Conservation (phyloP, 192 early-diverging fungal genomes). For the Lobosporangium transversale region DNA sequence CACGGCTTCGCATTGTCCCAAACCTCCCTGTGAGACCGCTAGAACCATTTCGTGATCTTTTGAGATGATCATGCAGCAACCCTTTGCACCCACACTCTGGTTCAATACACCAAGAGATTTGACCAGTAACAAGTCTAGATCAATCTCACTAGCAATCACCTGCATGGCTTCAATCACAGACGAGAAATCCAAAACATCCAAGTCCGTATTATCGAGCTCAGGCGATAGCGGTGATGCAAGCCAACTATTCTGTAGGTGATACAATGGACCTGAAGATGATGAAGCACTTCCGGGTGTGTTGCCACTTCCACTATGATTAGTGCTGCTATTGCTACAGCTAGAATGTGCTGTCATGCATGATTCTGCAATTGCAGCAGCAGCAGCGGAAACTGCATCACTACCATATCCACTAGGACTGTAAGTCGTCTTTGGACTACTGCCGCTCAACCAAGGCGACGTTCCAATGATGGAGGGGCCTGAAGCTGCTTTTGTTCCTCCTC, state of each 20-base stretch:
- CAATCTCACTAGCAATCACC: constrained; percentile 50
- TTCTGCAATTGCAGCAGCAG: constrained; percentile 39
- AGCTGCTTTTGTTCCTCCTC: not conserved
- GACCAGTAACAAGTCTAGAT: constrained; percentile 35
- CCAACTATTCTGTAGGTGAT: constrained; percentile 16
- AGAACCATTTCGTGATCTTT: constrained; percentile 41
- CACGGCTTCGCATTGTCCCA: constrained; percentile 36
- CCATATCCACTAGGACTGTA: constrained; percentile 38
- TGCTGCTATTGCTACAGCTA: not conserved
- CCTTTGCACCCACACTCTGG: constrained; percentile 44
- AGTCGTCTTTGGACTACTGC: constrained; percentile 35
- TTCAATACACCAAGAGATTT: constrained; percentile 45
- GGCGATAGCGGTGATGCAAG: constrained; percentile 27
- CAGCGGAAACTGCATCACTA: constrained; percentile 32
- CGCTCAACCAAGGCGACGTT: constrained; percentile 31
- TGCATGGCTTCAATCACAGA: constrained; percentile 52
- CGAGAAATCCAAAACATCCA: constrained; percentile 45
- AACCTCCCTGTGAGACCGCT: constrained; percentile 29
- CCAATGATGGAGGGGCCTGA: not conserved
- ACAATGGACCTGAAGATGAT: not conserved
- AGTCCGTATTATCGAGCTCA: constrained; percentile 34
- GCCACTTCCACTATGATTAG: not conserved
- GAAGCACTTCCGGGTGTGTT: not conserved
- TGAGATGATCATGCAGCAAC: constrained; percentile 36
- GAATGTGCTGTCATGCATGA: constrained; percentile 26